Conservation (phyloP, 2,329 filamentous ascomycete genomes). For the Colletotrichum theobromicola region DNA sequence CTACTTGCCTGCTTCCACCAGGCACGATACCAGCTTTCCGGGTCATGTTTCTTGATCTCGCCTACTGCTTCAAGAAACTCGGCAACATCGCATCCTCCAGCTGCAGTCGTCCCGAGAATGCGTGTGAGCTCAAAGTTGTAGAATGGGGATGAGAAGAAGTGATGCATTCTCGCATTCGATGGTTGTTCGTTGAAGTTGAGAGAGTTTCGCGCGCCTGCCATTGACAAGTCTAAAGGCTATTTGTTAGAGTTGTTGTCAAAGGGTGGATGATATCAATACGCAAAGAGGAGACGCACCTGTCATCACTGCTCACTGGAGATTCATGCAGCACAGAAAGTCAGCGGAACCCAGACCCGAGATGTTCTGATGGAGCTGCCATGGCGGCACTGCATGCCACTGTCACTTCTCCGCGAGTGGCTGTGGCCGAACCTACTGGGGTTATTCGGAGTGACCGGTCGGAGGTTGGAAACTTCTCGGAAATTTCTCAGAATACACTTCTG, state of each 20-base stretch:
- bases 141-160: slow-evolving; percentile 30
- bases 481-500: neutral
- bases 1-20: slow-evolving; percentile 38
- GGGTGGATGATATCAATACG: neutral
- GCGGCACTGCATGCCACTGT: neutral
- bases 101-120: slow-evolving; percentile 39
- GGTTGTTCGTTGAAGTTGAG: neutral
- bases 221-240: neutral
- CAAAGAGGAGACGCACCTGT: neutral
- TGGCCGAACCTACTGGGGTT: neutral
- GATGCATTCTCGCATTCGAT: neutral
- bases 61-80: slow-evolving; percentile 43
- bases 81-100: slow-evolving; percentile 41
- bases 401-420: neutral
- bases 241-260: neutral
- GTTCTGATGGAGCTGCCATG: neutral
- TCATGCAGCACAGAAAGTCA: neutral
- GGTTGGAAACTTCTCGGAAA: neutral
- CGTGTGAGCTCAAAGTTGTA: slow-evolving; percentile 50
- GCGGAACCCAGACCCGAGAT: neutral
- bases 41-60: slow-evolving; percentile 41
- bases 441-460: neutral
- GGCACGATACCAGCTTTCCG: slow-evolving; percentile 42
- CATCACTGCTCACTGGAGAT: neutral
- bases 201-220: neutral